phyloP scores from a whole-genome alignment of 192 early-diverging fungal species.

The Coemansia asiatica region DNA sequence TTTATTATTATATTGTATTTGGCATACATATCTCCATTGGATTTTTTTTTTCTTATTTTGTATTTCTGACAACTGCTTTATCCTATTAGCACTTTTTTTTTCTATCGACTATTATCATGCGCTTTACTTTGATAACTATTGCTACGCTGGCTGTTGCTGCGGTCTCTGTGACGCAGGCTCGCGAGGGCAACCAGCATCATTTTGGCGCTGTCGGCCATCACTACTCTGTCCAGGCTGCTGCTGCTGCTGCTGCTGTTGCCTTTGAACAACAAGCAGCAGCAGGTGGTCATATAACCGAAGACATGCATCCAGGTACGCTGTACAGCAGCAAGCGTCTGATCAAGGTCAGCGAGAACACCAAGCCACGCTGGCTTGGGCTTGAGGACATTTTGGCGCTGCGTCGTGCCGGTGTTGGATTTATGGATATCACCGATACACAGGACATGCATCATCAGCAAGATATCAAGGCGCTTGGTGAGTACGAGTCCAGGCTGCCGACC shows the following conservation, averaged over 20 bases:
- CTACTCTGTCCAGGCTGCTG: background rate
- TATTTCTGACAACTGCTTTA: too few species aligned
- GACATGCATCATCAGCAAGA: slow-evolving; percentile 15
- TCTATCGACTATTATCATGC: slow-evolving; percentile 11
- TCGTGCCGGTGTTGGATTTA: slow-evolving; percentile 68
- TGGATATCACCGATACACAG: slow-evolving; percentile 84
- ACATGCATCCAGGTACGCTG: slow-evolving; percentile 34
- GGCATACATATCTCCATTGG: background rate
- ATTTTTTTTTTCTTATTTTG: slow-evolving; percentile 10
- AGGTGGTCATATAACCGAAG: slow-evolving; percentile 4
- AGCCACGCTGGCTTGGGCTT: slow-evolving; percentile 61
- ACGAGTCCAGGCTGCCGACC: slow-evolving; percentile 52
- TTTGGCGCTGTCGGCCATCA: slow-evolving; percentile 8
- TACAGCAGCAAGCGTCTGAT: slow-evolving; percentile 55
- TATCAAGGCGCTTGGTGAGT: background rate
- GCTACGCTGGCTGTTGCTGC: slow-evolving; percentile 14
- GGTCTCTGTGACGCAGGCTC: slow-evolving; percentile 6
- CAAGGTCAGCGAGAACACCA: slow-evolving; percentile 56
- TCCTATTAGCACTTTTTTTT: slow-evolving; percentile 13
- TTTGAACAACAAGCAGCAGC: background rate
- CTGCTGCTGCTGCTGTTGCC: too few species aligned
- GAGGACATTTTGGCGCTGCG: slow-evolving; percentile 67
- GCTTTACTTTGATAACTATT: slow-evolving; percentile 17
- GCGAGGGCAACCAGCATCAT: slow-evolving; percentile 18
- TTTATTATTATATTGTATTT: background rate